Percentiles rank a stretch among this genome's conserved stretches.
Evolutionary conservation across 2,329 filamentous ascomycete species (phyloP).

Genomic region (Sclerotiophoma versabilis): DNA sequence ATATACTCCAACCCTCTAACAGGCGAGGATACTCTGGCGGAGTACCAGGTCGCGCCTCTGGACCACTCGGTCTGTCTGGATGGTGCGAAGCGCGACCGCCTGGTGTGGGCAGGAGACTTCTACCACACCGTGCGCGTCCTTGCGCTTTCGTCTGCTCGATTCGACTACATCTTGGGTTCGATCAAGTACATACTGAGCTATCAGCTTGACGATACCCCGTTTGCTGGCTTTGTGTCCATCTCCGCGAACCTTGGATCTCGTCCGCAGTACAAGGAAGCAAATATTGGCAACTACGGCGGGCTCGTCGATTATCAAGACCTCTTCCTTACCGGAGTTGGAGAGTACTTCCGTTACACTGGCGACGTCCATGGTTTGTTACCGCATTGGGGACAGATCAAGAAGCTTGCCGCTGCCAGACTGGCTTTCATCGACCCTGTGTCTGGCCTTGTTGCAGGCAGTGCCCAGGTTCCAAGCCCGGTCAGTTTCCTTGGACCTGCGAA

Average conservation of each 20-base stretch:
- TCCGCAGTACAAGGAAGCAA: conserved; percentile 5
- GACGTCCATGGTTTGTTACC: conserved; percentile 21
- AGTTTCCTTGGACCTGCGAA: conserved; percentile 41
- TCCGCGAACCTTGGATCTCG: conserved; percentile 12
- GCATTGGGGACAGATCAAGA: conserved; percentile 37
- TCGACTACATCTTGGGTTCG: conserved; percentile 47
- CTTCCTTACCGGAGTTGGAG: conserved; percentile 34
- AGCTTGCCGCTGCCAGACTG: conserved; percentile 24
- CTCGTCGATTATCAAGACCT: conserved; percentile 45
- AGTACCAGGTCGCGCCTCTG: conserved; percentile 50
- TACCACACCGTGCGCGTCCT: conserved; percentile 52
- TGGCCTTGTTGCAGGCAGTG: conserved; percentile 31
- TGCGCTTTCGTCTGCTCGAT: conserved; percentile 44
- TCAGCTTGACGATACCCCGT: conserved; percentile 8
- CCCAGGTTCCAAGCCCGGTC: neutral
- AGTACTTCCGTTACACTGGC: conserved; percentile 36
- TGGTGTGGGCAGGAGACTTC: conserved; percentile 55
- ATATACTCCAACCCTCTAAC: conserved; percentile 46
- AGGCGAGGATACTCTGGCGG: conserved; percentile 37
- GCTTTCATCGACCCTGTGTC: conserved; percentile 36
- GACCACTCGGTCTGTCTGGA: conserved; percentile 51
- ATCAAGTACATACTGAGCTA: conserved; percentile 42
- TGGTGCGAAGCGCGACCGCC: conserved; percentile 52
- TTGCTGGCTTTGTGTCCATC: conserved; percentile 20
- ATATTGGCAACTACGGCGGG: neutral